Conservation (phyloP, 306 rosid species). For the Dryas drummondii region DNA sequence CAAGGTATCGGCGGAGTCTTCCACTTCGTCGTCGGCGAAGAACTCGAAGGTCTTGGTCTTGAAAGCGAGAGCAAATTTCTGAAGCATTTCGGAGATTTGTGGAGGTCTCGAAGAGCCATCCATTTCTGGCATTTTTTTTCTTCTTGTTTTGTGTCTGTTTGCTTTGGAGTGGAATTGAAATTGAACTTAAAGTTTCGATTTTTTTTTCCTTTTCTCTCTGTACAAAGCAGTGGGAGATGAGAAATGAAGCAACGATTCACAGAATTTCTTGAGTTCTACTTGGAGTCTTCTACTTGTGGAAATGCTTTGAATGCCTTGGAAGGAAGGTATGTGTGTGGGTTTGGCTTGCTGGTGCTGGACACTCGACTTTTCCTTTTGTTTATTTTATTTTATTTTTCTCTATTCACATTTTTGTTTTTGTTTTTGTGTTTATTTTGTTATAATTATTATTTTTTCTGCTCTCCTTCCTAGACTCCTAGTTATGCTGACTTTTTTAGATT, state of each 20-base stretch:
- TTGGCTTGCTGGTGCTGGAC: slow-evolving; percentile 17
- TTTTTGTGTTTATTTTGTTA: not conserved
- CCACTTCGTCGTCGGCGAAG: slow-evolving; percentile 62
- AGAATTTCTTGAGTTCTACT: slow-evolving; percentile 34
- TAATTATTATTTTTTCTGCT: not conserved
- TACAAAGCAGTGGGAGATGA: not conserved
- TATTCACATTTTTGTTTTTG: not conserved
- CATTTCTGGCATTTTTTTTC: slow-evolving; percentile 49
- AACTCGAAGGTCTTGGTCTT: slow-evolving; percentile 86
- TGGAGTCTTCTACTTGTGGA: not conserved
- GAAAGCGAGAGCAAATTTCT: slow-evolving; percentile 93
- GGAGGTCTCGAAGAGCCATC: slow-evolving; percentile 71
- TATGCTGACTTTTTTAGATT: not conserved
- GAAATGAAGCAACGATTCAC: not conserved
- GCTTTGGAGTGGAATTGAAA: not conserved
- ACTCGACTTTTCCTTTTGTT: not conserved
- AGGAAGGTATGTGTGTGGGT: slow-evolving; percentile 48
- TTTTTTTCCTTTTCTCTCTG: not conserved
- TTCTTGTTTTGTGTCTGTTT: not conserved
- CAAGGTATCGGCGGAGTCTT: slow-evolving; percentile 70
- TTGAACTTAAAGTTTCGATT: slow-evolving; percentile 7
- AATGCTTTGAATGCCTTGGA: slow-evolving; percentile 53
- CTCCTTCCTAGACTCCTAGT: slow-evolving; percentile 3
- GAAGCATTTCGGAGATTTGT: slow-evolving; percentile 94
- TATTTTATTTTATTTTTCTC: not conserved